Evolutionary conservation across 108 stramenopile genomes (phyloP), one percentile per base, ranked within the genome.

Genomic region (Stephanodiscus minutulus): DNA sequence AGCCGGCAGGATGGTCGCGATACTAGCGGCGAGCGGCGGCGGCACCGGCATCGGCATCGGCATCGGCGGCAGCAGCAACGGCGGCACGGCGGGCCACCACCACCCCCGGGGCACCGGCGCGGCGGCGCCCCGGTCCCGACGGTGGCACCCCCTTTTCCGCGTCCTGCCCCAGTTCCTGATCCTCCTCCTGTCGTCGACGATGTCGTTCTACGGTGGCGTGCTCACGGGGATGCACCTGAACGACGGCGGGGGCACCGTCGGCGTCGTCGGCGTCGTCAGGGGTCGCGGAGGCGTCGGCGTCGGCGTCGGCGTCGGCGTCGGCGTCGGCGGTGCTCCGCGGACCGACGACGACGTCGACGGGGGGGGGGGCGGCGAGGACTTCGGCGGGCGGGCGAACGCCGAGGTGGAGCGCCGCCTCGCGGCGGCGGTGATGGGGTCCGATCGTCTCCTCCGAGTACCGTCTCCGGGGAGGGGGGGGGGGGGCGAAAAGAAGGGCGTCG

Each of bases 321-420:
- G 21, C 27, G 28, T 6, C 11, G 7, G 1, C 5, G 48, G 17
- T 7, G n/a, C n/a, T n/a, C n/a, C n/a, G n/a, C n/a, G n/a, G n/a
- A n/a, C n/a, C n/a, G n/a, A 15, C 55, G 29, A 56, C 12, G 22
- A 7, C 50, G 7, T 20, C 18, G 13, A 13, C 25, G 24, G 21
- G 54, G 28, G 1, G 28, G 7, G 1, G 35, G 48, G 17, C n/a
- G n/a, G 18, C 6, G 50, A 5, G 9, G 52, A 53, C 0, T 53
- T 53, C 25, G 25, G 25, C 25, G 0, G 10, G 1, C 52, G 52
- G 9, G 52, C 25, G 25, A 12, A 7, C 22, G 52, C 18, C 11
- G 52, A 53, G 52, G 52, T 53, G 52, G 52, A 53, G 52, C 52
- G 52, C 25, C 52, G 52, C 24, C 22, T 53, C 25, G 52, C 25